phyloP scores from a whole-genome alignment of 1,284 basidiomycete species.

The Marasmius fiardii region DNA sequence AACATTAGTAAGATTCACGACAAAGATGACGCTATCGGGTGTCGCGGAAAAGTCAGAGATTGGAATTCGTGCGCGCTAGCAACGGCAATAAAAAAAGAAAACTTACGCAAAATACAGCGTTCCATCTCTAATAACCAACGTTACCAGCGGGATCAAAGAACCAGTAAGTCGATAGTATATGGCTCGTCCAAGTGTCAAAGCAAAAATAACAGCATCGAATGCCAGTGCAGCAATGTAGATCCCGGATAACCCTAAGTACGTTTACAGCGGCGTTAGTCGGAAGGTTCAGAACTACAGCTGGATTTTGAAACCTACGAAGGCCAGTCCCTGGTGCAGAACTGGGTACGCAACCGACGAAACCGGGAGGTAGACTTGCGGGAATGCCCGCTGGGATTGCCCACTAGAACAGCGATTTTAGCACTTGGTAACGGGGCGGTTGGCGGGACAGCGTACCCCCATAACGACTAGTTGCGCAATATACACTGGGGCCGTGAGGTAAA shows the following conservation, averaged over 20 bases:
- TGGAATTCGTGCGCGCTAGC: too few relatives aligned
- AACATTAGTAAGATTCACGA: not conserved
- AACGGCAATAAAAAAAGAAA: not conserved
- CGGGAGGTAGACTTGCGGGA: not conserved
- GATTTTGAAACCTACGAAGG: not conserved
- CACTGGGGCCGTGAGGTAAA: not conserved
- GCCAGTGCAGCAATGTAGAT: not conserved
- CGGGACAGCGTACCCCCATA: not conserved
- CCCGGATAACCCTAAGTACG: not conserved
- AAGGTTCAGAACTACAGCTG: not conserved
- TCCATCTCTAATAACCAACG: not conserved
- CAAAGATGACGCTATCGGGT: not conserved
- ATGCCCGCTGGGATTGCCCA: not conserved
- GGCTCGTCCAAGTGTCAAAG: not conserved
- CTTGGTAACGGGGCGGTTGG: not conserved
- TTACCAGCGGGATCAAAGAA: not conserved
- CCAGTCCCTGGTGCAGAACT: not conserved
- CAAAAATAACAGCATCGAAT: not conserved
- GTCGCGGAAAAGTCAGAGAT: not conserved
- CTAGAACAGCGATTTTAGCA: not conserved
- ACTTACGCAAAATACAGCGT: not conserved
- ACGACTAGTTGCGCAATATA: not conserved
- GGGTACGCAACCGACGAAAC: not conserved
- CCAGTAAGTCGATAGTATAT: not conserved
- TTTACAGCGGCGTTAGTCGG: not conserved